phyloP scores from a whole-genome alignment of 305 asterid genomes.

The Ajuga reptans region DNA sequence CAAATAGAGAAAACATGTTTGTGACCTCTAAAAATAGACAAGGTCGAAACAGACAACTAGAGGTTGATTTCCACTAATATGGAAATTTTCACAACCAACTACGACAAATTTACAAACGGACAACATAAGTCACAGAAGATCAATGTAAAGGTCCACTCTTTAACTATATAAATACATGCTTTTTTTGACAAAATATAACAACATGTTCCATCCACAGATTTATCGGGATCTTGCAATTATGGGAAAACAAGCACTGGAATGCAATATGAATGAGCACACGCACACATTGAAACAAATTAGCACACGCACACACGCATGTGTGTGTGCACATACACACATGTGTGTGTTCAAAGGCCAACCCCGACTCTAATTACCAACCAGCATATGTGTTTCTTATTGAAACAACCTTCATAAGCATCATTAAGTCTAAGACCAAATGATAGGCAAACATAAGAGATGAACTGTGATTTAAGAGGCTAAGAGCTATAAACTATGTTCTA shows the following conservation, averaged over 20 bases:
- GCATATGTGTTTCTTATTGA: not conserved
- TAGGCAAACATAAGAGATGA: not conserved
- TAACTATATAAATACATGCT: not conserved
- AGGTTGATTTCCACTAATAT: not conserved
- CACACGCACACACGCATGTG: not conserved
- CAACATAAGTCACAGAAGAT: not conserved
- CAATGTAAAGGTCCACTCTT: not conserved
- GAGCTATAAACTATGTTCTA: not conserved
- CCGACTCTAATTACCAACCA: not conserved
- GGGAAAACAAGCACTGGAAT: not conserved
- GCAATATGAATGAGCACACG: not conserved
- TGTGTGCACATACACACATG: not conserved
- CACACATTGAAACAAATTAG: not conserved
- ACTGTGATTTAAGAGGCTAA: not conserved
- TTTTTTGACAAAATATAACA: not conserved
- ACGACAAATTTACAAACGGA: not conserved
- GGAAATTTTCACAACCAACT: not conserved
- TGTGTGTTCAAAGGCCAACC: not conserved
- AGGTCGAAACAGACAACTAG: not conserved
- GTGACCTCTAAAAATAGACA: not conserved
- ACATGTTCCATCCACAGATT: not conserved
- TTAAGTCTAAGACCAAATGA: not conserved
- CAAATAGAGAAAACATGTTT: not conserved
- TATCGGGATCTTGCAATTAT: not conserved
- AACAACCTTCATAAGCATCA: not conserved